phyloP scores from a whole-genome alignment of 225 moss, liverwort and hornwort species.

The Climacium dendroides region DNA sequence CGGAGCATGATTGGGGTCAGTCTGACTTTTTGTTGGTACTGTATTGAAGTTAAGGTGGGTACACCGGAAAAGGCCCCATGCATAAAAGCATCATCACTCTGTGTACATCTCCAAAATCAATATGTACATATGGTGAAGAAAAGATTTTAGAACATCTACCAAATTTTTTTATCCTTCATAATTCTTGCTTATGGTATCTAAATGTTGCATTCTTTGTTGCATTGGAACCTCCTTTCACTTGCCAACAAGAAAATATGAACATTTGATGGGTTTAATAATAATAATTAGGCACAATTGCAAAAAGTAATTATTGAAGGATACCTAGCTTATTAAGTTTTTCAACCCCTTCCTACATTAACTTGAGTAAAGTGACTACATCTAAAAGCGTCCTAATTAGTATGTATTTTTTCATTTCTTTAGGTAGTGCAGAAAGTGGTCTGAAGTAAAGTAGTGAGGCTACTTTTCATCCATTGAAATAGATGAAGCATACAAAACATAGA shows the following conservation, averaged over 20 bases:
- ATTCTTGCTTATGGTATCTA: background rate
- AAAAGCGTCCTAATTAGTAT: background rate
- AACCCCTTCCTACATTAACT: background rate
- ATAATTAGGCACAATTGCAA: rapidly evolving
- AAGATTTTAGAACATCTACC: background rate
- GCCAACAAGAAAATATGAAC: background rate
- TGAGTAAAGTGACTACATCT: background rate
- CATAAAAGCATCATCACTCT: background rate
- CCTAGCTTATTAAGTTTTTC: rapidly evolving
- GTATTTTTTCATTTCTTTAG: no score
- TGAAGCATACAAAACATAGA: background rate
- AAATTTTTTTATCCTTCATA: no score
- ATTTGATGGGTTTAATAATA: background rate
- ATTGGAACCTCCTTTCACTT: background rate
- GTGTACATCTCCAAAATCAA: background rate
- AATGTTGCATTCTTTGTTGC: rapidly evolving
- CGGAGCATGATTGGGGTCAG: background rate
- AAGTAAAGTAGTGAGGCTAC: rapidly evolving
- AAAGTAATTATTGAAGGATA: rapidly evolving
- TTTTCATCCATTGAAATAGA: background rate
- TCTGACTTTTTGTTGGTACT: background rate
- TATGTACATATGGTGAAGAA: background rate
- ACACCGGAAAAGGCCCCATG: rapidly evolving
- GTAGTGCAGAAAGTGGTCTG: rapidly evolving
- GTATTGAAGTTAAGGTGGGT: background rate